A percentile compares a stretch with the other conserved stretches of the same genome.
Conservation (phyloP, 1,284 basidiomycete species). For the Marasmius fiardii region DNA sequence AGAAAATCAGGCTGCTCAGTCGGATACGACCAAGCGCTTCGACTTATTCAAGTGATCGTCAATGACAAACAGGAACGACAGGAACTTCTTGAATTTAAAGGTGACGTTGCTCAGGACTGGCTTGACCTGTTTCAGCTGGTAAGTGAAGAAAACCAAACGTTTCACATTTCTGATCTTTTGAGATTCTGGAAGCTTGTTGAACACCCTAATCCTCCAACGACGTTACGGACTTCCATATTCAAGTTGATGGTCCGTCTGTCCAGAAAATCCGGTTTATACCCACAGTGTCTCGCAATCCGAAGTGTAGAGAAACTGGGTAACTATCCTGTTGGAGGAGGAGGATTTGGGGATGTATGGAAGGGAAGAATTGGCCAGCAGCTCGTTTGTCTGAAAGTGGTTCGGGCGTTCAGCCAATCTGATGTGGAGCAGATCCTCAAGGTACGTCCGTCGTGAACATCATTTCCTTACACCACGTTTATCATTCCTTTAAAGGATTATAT, state of each 20-base stretch:
- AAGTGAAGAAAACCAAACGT: not conserved
- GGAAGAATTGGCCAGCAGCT: too few species aligned
- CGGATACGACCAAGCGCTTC: too few species aligned
- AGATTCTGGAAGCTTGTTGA: not conserved
- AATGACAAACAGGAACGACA: not conserved
- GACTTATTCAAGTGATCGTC: not conserved
- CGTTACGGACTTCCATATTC: not conserved
- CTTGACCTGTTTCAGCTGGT: not conserved
- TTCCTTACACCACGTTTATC: conserved; percentile 1
- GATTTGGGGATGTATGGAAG: not conserved
- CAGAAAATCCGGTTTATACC: not conserved
- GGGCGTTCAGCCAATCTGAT: not conserved
- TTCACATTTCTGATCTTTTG: not conserved
- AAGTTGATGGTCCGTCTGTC: not conserved
- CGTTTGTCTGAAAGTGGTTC: not conserved
- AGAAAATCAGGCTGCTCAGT: too few species aligned
- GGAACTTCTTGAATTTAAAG: not conserved
- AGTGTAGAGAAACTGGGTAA: not conserved
- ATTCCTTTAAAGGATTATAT: too few species aligned
- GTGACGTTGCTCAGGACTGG: not conserved
- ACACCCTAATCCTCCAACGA: not conserved
- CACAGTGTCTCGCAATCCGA: not conserved
- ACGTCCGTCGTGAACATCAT: not conserved
- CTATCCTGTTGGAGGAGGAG: not conserved
- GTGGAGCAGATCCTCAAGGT: not conserved